phyloP scores from a whole-genome alignment of 164 flowering plant genomes.

The Magnolia kwangsiensis region DNA sequence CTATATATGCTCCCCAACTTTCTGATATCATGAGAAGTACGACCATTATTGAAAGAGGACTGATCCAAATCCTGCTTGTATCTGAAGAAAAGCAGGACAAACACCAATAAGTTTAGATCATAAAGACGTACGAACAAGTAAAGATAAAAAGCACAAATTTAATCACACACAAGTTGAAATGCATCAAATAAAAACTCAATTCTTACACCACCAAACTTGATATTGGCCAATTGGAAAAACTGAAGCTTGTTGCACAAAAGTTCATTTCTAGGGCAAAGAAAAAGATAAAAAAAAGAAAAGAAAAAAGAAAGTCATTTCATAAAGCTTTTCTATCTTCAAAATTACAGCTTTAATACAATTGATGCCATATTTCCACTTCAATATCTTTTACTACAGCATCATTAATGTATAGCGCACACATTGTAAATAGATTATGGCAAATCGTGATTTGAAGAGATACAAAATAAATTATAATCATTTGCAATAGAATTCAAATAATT shows the following conservation, averaged over 20 bases:
- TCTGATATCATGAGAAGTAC: slow-evolving; percentile 75
- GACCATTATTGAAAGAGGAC: slow-evolving; percentile 47
- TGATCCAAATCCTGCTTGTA: slow-evolving; percentile 63
- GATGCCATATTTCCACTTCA: too few species aligned
- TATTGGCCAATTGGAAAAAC: neutral
- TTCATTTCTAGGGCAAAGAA: neutral
- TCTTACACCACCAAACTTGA: neutral
- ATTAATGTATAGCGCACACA: too few species aligned
- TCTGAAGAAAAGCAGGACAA: slow-evolving; percentile 28
- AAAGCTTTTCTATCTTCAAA: too few species aligned
- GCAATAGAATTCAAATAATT: too few species aligned
- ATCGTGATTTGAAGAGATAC: too few species aligned
- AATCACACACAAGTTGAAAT: neutral
- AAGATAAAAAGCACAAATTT: neutral
- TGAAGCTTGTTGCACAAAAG: neutral
- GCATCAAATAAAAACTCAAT: neutral
- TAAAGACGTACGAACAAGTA: neutral
- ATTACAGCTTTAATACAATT: too few species aligned
- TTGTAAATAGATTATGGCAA: too few species aligned
- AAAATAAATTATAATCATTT: too few species aligned
- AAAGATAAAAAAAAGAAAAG: too few species aligned
- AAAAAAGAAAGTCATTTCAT: too few species aligned
- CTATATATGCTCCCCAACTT: slow-evolving; percentile 51
- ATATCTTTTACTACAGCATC: too few species aligned
- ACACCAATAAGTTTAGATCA: neutral